Evolutionary conservation across 2,329 filamentous ascomycete genomes (phyloP).

Genomic region (Xylaria sp.): DNA sequence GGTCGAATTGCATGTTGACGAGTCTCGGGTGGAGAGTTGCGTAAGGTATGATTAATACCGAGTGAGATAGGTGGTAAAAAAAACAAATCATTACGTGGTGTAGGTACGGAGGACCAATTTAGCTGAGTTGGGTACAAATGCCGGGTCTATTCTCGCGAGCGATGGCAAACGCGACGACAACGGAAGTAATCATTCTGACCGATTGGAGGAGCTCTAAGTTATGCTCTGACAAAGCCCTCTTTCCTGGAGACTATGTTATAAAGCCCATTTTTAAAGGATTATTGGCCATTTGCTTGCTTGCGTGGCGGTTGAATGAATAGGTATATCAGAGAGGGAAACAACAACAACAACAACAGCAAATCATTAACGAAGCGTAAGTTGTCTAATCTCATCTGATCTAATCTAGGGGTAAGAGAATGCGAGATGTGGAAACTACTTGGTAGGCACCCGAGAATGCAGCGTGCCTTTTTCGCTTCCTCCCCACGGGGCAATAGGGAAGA

Average conservation of each 20-base stretch:
- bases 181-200: neutral
- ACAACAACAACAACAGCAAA: neutral
- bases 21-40: neutral
- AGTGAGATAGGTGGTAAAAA: neutral
- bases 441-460: no score
- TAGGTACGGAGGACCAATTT: no score
- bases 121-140: no score
- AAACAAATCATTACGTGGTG: neutral
- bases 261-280: neutral
- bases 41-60: no score
- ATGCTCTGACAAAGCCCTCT: neutral
- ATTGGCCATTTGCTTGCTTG: neutral
- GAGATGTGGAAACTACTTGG: neutral
- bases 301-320: neutral
- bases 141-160: neutral
- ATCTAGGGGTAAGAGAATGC: neutral
- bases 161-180: neutral
- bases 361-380: neutral
- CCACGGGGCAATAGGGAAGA: neutral
- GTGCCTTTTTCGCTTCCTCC: neutral
- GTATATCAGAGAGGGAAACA: no score
- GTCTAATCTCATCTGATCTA: neutral
- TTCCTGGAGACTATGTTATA: neutral
- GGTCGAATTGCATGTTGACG: neutral
- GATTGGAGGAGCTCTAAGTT: neutral